A percentile compares a stretch with the other conserved stretches of the same genome.
Conservation (phyloP, 495 filamentous ascomycete genomes). For the Friedmanniomyces simplex region DNA sequence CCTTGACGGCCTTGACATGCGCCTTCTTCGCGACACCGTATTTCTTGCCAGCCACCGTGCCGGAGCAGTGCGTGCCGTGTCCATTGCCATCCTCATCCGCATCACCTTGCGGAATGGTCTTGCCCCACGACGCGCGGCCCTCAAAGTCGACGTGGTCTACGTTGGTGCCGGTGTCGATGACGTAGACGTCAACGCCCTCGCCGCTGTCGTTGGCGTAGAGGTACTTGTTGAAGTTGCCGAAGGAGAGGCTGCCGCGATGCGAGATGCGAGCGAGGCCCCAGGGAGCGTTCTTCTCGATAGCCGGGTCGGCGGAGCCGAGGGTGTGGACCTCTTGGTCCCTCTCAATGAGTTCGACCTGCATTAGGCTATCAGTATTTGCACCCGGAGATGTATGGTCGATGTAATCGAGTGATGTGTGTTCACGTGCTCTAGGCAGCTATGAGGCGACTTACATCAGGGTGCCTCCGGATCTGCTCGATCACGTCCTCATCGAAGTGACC, state of each 20-base stretch:
- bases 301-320: slow-evolving; percentile 37
- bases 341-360: slow-evolving; percentile 92
- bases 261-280: slow-evolving; percentile 99
- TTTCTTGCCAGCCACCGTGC: slow-evolving; percentile 94
- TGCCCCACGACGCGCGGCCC: slow-evolving; percentile 89
- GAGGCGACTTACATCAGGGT: slow-evolving; percentile 80
- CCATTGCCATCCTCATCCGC: slow-evolving; percentile 91
- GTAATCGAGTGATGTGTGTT: background rate
- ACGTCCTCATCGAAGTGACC: slow-evolving; percentile 90
- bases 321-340: slow-evolving; percentile 84
- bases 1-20: slow-evolving; percentile 92
- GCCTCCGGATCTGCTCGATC: slow-evolving; percentile 87
- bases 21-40: slow-evolving; percentile 99
- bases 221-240: slow-evolving; percentile 96
- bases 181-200: slow-evolving; percentile 97
- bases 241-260: slow-evolving; percentile 74
- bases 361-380: background rate
- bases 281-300: slow-evolving; percentile 78
- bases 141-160: slow-evolving; percentile 90
- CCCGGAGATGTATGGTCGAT: no score
- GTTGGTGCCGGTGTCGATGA: slow-evolving; percentile 97
- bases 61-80: slow-evolving; percentile 98
- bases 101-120: slow-evolving; percentile 82
- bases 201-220: slow-evolving; percentile 82
- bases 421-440: background rate